Evolutionary conservation across 345 rosid genomes (phyloP), one percentile per base, ranked within the genome.

Genomic region (Linum tenue): DNA sequence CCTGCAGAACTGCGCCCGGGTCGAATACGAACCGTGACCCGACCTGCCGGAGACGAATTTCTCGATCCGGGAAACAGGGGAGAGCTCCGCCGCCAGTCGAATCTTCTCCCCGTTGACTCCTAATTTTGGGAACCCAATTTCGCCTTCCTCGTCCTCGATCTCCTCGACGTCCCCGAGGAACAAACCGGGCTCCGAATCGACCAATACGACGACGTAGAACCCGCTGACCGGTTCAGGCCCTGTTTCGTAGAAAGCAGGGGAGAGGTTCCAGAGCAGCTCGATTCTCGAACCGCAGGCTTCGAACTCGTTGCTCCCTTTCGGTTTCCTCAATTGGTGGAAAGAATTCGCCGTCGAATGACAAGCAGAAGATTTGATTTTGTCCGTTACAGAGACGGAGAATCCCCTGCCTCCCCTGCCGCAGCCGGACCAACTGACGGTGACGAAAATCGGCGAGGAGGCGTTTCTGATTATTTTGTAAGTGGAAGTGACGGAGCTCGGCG

Each of bases 221-320:
- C 78, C 78, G 2, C 69, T 65, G 51, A 71, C 74, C 3, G 98
- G 98, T 59, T 92, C 89, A 0, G 90, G 90, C 43, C 86, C 86
- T 8, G 69, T 66, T 4, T 78, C 80, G 73, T 81, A 88, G 65
- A 68, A 68, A 22, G 98, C 96, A 6, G 78, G 56, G 1, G 91
- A 81, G 31, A 90, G 78, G 78, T 90, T 94, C 98, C 97, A 92
- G 7, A 63, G 31, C 14, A 88, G 81, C 38, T 85, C 83, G 39
- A 86, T 65, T 44, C 67, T 72, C 36, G 84, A 82, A 61, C 74
- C 75, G 72, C 80, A 65, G 9, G 75, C 76, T 40, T 84, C 74
- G 82, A 88, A 76, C 40, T 68, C 39, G 63, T 70, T 79, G 12
- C 73, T 65, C 7, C 96, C 97, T 80, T 80, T 88, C 17, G 42